phyloP scores from a whole-genome alignment of 164 flowering plant genomes.

The Vitis cinerea region DNA sequence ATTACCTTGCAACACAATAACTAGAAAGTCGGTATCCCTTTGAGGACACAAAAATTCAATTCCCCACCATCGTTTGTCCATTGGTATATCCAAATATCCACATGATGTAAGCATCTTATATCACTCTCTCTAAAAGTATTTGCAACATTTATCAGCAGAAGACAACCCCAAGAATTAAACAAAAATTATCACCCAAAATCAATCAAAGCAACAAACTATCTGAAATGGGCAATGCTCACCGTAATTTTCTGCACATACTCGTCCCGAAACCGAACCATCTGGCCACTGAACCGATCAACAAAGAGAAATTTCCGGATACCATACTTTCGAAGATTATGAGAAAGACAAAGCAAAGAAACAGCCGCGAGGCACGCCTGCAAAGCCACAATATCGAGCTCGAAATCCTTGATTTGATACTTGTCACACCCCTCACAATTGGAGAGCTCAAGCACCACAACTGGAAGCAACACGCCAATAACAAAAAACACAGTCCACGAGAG shows the following conservation, averaged over 20 bases:
- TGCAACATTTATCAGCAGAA: no score
- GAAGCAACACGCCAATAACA: conserved; percentile 48
- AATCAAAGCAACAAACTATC: not conserved
- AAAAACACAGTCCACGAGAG: conserved; percentile 62
- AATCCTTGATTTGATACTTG: conserved; percentile 49
- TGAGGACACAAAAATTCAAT: no score
- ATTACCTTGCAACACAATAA: no score
- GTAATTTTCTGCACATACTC: conserved; percentile 56
- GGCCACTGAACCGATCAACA: conserved; percentile 66
- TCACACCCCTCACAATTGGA: conserved; percentile 44
- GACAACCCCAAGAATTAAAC: not conserved
- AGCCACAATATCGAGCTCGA: conserved; percentile 64
- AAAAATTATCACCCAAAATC: not conserved
- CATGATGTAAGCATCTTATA: no score
- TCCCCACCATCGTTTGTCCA: no score
- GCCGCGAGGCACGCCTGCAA: conserved; percentile 69
- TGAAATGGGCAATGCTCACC: conserved; percentile 31
- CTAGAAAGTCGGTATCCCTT: no score
- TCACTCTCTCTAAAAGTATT: no score
- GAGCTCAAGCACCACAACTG: conserved; percentile 45
- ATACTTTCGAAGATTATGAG: conserved; percentile 68
- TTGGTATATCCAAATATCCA: no score
- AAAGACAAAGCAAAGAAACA: conserved; percentile 64
- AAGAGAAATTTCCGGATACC: conserved; percentile 77
- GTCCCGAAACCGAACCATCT: conserved; percentile 37